Evolutionary conservation across 2,329 filamentous ascomycete genomes (phyloP).

Genomic region (Fusarium penzigii): DNA sequence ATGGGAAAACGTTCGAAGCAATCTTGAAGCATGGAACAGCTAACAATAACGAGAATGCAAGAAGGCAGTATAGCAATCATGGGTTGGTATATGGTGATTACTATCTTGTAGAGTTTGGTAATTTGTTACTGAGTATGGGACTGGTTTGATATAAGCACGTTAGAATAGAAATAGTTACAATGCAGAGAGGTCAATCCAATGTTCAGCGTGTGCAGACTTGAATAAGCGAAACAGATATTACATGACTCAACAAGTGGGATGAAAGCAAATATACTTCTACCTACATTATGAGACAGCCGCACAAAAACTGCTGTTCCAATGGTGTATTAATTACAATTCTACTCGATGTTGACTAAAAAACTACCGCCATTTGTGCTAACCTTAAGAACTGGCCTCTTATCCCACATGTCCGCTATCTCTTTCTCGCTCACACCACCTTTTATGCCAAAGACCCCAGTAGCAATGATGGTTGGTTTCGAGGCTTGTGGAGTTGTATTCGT

Average conservation of each 20-base stretch:
- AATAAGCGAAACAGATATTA: too few species aligned
- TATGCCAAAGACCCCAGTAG: neutral
- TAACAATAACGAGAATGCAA: conserved; percentile 34
- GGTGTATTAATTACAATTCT: neutral
- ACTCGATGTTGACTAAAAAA: neutral
- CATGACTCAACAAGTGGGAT: too few species aligned
- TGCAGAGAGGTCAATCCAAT: too few species aligned
- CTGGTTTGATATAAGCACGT: conserved; percentile 1
- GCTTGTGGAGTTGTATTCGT: neutral
- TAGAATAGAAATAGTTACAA: neutral
- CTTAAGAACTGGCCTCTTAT: neutral
- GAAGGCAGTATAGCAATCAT: conserved; percentile 34
- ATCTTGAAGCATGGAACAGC: conserved; percentile 35
- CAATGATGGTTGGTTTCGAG: neutral
- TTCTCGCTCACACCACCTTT: neutral
- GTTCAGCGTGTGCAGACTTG: too few species aligned
- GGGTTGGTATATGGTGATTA: conserved; percentile 53
- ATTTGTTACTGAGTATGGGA: conserved; percentile 44
- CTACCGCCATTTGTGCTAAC: neutral
- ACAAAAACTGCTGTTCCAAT: too few species aligned
- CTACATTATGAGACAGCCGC: too few species aligned
- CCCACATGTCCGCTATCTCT: conserved; percentile 1
- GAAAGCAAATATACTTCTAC: too few species aligned
- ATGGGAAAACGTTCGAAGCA: conserved; percentile 26
- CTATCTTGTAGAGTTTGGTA: conserved; percentile 48